These are phyloP conservation scores for Phialophora macrospora DNA, from an alignment of 2,329 filamentous ascomycete species.

Conservation along the genomic window DNA sequence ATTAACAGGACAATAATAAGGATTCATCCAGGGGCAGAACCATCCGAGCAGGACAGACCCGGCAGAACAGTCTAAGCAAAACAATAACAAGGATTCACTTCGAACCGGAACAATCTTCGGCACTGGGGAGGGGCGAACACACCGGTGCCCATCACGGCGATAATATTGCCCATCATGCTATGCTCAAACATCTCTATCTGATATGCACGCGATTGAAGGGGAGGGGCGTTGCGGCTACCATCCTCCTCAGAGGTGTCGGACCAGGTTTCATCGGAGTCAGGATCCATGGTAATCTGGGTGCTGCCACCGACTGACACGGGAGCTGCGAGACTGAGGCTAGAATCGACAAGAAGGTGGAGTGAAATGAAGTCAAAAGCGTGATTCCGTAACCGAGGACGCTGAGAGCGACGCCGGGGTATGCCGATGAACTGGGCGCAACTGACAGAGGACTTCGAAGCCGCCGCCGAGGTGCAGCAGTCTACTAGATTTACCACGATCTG, in stretches of 20 bases:
- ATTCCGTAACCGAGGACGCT: neutral
- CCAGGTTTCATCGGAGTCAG: constrained; percentile 26
- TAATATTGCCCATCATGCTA: constrained; percentile 71
- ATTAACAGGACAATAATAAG: neutral
- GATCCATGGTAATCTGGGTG: constrained; percentile 5
- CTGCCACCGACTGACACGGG: neutral
- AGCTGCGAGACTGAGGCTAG: neutral
- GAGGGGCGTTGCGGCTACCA: neutral
- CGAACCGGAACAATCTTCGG: neutral
- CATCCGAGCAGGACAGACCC: neutral
- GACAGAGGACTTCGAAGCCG: neutral
- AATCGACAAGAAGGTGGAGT: neutral
- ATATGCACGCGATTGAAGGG: constrained; percentile 59
- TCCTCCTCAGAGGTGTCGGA: constrained; percentile 28
- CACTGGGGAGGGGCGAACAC: neutral
- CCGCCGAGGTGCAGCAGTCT: neutral
- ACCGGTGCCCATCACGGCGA: constrained; percentile 79
- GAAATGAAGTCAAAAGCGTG: neutral
- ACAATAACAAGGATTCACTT: no score
- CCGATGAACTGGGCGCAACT: neutral
- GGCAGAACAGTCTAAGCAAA: neutral
- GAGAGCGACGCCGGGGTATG: neutral
- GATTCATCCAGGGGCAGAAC: neutral
- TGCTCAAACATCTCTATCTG: constrained; percentile 76
- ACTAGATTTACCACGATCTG: neutral